Evolutionary conservation across 306 rosid genomes (phyloP).

Genomic region (Citrullus colocynthis): DNA sequence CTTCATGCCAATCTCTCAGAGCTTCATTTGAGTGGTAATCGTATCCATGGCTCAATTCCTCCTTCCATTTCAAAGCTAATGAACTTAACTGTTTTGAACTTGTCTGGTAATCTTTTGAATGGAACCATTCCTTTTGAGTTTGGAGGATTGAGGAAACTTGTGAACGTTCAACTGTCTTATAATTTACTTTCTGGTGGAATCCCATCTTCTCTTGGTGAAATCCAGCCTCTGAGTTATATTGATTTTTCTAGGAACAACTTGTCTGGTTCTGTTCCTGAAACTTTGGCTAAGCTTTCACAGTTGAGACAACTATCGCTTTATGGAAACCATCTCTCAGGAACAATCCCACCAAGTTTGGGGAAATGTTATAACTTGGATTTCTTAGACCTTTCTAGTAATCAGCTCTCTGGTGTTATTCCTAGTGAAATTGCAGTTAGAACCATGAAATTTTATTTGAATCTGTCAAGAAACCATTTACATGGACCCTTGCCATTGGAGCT

Average conservation of each 20-base stretch:
- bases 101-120: slow-evolving; percentile 64
- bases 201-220: slow-evolving; percentile 54
- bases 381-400: slow-evolving; percentile 69
- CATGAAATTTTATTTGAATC: slow-evolving; percentile 74
- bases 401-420: slow-evolving; percentile 54
- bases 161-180: slow-evolving; percentile 49
- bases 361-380: slow-evolving; percentile 68
- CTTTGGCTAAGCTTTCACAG: slow-evolving; percentile 70
- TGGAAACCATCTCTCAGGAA: slow-evolving; percentile 62
- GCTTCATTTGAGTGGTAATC: slow-evolving; percentile 54
- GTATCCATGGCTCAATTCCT: slow-evolving; percentile 57
- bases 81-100: slow-evolving; percentile 60
- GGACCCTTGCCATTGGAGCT: slow-evolving; percentile 69
- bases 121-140: slow-evolving; percentile 66
- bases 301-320: slow-evolving; percentile 58
- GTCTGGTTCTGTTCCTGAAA: slow-evolving; percentile 75
- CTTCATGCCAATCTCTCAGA: slow-evolving; percentile 54
- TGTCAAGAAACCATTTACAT: slow-evolving; percentile 51
- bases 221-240: slow-evolving; percentile 59
- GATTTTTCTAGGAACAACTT: slow-evolving; percentile 71
- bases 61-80: slow-evolving; percentile 59
- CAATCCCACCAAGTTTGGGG: slow-evolving; percentile 69
- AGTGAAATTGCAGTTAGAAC: slow-evolving; percentile 66
- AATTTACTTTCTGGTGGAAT: slow-evolving; percentile 76
- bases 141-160: slow-evolving; percentile 43